Conservation (phyloP, 2,329 filamentous ascomycete genomes). For the Alternaria gansuensis region DNA sequence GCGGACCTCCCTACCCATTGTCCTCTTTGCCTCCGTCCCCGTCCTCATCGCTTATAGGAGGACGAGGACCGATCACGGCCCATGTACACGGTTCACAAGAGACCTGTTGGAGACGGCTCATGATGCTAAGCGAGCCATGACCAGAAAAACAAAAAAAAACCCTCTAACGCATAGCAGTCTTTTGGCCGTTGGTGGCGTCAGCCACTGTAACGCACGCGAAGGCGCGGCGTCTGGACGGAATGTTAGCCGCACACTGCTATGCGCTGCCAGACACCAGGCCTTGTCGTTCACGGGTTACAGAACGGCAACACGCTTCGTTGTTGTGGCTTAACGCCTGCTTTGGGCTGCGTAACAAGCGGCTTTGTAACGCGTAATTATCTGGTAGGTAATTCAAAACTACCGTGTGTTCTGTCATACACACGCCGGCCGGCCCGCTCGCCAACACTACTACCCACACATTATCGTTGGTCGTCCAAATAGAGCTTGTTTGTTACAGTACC, state of each 20-base stretch:
- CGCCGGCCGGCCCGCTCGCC: too few relatives aligned
- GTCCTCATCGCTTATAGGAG: slow-evolving; percentile 4
- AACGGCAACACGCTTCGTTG: background rate
- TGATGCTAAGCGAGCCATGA: slow-evolving; percentile 9
- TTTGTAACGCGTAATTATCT: too few relatives aligned
- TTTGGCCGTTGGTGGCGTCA: slow-evolving; percentile 8
- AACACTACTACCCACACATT: too few relatives aligned
- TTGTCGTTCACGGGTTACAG: background rate
- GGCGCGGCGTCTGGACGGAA: slow-evolving; percentile 1
- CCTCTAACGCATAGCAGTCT: slow-evolving; percentile 10
- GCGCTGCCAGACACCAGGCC: background rate
- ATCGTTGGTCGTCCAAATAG: too few relatives aligned
- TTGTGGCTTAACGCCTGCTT: too few relatives aligned
- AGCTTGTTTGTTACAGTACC: too few relatives aligned
- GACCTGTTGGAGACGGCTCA: slow-evolving; percentile 2
- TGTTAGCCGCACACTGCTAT: slow-evolving; percentile 5
- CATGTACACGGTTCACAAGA: slow-evolving; percentile 1
- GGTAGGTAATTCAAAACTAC: too few relatives aligned
- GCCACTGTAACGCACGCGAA: slow-evolving; percentile 4
- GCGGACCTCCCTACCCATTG: slow-evolving; percentile 6
- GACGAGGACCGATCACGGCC: slow-evolving; percentile 5
- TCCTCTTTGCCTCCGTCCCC: background rate
- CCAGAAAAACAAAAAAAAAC: background rate
- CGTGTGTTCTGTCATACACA: too few relatives aligned
- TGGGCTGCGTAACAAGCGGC: too few relatives aligned